phyloP scores from a whole-genome alignment of 2,329 filamentous ascomycete genomes.

The Alternaria gansuensis region DNA sequence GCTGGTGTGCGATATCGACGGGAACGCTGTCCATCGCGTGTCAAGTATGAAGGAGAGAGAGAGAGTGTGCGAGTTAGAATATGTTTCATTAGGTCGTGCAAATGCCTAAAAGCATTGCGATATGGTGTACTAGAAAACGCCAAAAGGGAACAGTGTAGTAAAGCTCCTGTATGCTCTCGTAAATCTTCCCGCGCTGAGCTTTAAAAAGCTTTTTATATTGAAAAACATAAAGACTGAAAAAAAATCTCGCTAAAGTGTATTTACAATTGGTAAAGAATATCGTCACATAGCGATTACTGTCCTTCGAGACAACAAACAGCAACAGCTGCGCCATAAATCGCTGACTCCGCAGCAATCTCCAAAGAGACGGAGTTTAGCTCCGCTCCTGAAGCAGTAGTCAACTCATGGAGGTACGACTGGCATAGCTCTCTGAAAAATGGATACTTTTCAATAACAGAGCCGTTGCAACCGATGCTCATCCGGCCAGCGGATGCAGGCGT shows the following conservation, averaged over 20 bases:
- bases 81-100: slow-evolving; percentile 17
- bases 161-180: slow-evolving; percentile 26
- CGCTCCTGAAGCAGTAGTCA: slow-evolving; percentile 58
- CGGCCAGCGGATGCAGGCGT: slow-evolving; percentile 47
- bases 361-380: slow-evolving; percentile 64
- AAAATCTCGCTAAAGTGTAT: slow-evolving; percentile 14
- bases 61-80: neutral
- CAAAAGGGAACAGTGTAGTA: slow-evolving; percentile 16
- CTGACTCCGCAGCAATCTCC: slow-evolving; percentile 76
- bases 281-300: slow-evolving; percentile 20
- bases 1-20: neutral
- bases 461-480: slow-evolving; percentile 75
- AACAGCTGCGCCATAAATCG: slow-evolving; percentile 77
- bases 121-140: neutral
- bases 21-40: neutral
- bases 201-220: slow-evolving; percentile 8
- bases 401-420: slow-evolving; percentile 69
- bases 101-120: slow-evolving; percentile 1
- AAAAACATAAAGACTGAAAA: neutral
- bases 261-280: slow-evolving; percentile 24
- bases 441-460: slow-evolving; percentile 81
- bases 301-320: slow-evolving; percentile 59
- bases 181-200: slow-evolving; percentile 3
- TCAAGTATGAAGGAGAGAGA: neutral
- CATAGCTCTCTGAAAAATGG: slow-evolving; percentile 70